These are phyloP conservation scores for Penicillium tannophilum DNA, from an alignment of 495 filamentous ascomycete species.

Conservation along the genomic window DNA sequence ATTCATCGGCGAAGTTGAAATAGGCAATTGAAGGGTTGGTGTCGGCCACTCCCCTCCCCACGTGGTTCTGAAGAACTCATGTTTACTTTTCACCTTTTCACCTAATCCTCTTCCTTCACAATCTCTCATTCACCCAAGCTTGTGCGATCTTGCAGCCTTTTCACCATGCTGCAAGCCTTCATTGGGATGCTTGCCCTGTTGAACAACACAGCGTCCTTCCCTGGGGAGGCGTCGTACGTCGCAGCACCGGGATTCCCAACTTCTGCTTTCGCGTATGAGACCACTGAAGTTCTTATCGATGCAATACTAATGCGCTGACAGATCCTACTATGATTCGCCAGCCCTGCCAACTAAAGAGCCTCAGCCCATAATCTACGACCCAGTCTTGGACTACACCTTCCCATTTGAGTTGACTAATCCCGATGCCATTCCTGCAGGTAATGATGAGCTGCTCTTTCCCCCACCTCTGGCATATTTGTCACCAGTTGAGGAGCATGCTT, in stretches of 20 bases:
- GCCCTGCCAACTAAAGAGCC: constrained; percentile 57
- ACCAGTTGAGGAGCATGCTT: constrained; percentile 35
- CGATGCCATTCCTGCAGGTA: constrained; percentile 49
- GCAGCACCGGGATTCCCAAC: constrained; percentile 58
- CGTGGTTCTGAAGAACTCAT: background rate
- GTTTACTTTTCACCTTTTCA: background rate
- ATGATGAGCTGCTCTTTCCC: constrained; percentile 55
- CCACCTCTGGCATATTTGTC: constrained; percentile 43
- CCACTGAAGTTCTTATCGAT: background rate
- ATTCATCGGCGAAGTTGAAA: no score
- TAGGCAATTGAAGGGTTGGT: background rate
- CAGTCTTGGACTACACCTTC: constrained; percentile 58
- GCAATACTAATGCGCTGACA: constrained; percentile 7
- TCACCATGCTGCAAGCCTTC: background rate
- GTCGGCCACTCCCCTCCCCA: background rate
- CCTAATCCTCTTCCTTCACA: background rate
- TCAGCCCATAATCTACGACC: constrained; percentile 59
- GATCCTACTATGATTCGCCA: constrained; percentile 51
- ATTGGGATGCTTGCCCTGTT: background rate
- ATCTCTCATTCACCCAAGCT: background rate
- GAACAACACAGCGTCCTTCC: constrained; percentile 15
- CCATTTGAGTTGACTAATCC: constrained; percentile 60
- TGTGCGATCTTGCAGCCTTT: background rate
- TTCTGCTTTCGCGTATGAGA: constrained; percentile 46
- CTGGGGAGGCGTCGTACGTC: constrained; percentile 49